Evolutionary conservation across 805 yeast genomes (phyloP).

Genomic region (Lipomyces mesembrius): DNA sequence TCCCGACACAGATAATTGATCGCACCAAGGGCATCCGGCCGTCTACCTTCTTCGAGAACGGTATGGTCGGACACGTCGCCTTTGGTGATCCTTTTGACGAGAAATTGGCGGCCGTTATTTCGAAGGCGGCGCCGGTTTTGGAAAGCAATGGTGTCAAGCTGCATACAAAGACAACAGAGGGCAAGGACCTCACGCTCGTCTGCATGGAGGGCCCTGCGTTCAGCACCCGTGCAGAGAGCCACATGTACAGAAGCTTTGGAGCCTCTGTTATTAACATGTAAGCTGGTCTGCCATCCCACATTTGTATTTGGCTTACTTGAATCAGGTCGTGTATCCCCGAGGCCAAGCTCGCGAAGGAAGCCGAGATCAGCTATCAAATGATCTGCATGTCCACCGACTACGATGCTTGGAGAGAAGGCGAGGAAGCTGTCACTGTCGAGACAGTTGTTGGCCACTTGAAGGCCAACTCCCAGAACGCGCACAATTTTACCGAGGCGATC

Average conservation of each 20-base stretch:
- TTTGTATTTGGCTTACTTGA: background rate
- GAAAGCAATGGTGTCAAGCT: constrained; percentile 60
- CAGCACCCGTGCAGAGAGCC: constrained; percentile 94
- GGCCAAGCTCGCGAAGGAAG: constrained; percentile 94
- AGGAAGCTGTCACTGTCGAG: constrained; percentile 97
- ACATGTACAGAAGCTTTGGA: constrained; percentile 82
- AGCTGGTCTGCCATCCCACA: background rate
- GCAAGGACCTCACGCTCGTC: constrained; percentile 77
- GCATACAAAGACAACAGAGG: constrained; percentile 69
- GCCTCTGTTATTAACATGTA: constrained; percentile 93
- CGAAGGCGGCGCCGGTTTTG: constrained; percentile 61
- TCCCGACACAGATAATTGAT: constrained; percentile 95
- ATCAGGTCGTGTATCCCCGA: constrained; percentile 83
- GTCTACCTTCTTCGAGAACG: constrained; percentile 85
- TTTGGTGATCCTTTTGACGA: constrained; percentile 96
- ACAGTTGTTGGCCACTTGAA: constrained; percentile 86
- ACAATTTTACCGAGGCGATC: constrained; percentile 69
- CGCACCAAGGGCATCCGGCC: constrained; percentile 94
- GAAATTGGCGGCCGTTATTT: constrained; percentile 67
- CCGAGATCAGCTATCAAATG: constrained; percentile 97
- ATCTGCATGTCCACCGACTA: constrained; percentile 98
- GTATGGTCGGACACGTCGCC: constrained; percentile 95
- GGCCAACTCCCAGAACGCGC: constrained; percentile 87
- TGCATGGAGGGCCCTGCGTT: constrained; percentile 99
- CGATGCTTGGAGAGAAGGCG: constrained; percentile 96